A percentile compares a stretch with the other conserved stretches of the same genome.
These are phyloP conservation scores for Cladosporium sp. DNA, from an alignment of 2,329 filamentous ascomycete species.

Conservation along the genomic window DNA sequence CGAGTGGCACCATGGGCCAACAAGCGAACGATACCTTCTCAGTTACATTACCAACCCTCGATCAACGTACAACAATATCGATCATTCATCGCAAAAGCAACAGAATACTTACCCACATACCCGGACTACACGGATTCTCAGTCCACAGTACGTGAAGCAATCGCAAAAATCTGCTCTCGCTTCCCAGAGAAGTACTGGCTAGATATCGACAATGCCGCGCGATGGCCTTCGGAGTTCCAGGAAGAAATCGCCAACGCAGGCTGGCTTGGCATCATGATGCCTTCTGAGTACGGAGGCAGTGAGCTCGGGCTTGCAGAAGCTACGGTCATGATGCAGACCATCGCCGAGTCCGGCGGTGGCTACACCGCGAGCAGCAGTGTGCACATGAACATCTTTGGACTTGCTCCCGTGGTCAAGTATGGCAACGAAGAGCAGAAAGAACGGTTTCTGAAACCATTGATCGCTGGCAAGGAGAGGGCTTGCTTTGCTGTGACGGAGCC, in stretches of 20 bases:
- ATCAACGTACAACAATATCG: neutral
- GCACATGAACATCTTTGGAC: conserved; percentile 52
- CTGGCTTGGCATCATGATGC: conserved; percentile 50
- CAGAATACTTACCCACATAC: conserved; percentile 33
- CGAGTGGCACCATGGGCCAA: neutral
- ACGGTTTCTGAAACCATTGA: conserved; percentile 42
- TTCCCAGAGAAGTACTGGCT: conserved; percentile 48
- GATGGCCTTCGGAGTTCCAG: conserved; percentile 45
- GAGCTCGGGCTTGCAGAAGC: conserved; percentile 46
- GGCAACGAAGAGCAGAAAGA: conserved; percentile 45
- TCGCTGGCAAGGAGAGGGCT: conserved; percentile 43
- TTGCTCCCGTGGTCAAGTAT: conserved; percentile 49
- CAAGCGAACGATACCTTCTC: neutral
- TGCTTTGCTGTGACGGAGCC: conserved; percentile 48
- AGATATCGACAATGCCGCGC: conserved; percentile 38
- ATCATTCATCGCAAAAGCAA: conserved; percentile 24
- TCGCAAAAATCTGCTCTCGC: conserved; percentile 45
- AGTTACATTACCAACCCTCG: neutral
- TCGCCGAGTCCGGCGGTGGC: conserved; percentile 47
- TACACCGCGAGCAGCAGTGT: conserved; percentile 46
- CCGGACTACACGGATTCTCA: conserved; percentile 45
- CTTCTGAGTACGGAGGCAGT: conserved; percentile 44
- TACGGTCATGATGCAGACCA: conserved; percentile 51
- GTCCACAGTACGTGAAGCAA: conserved; percentile 45
- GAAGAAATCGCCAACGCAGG: conserved; percentile 43